Evolutionary conservation across 2,329 filamentous ascomycete genomes (phyloP), one percentile per base, ranked within the genome.

Genomic region (Ceratocystis alfenasii): DNA sequence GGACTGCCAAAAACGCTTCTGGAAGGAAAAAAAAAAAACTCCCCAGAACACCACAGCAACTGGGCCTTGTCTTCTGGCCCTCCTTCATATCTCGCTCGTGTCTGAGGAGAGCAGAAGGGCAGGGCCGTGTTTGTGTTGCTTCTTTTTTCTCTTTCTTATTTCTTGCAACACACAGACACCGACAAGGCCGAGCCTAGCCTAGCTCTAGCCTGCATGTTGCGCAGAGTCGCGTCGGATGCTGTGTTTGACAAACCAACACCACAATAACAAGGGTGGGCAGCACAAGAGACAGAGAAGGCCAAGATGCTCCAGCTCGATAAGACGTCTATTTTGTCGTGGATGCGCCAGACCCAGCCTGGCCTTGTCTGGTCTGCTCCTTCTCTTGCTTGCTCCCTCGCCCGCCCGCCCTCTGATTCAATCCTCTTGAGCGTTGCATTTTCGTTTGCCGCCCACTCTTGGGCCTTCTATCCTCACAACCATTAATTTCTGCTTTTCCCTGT

Each of bases 51-150:
- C 10, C 10, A 15, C 36, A 12, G 36, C 48, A 20, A 12, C 48
- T 22, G n/a, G 48, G n/a, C 28, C 28, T 30, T 15, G 50, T 22
- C 50, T 3, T 57, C 53, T 22, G 25, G n/a, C 25, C 12, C 53
- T 30, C 53, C 53, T 57, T 57, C 25, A 57, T 57, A 57, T 57
- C 53, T 57, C 53, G 53, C 53, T 57, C 53, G 53, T 57, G 53
- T 57, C 22, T 55, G 25, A 30, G 17, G 25, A 30, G 15, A 30
- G 28, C 53, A 30, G 53, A 53, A 53, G n/a, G 0, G n/a, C 48
- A 53, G 48, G n/a, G n/a, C n/a, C 30, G 3, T 30, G 53, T 57
- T 22, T 57, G 53, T 3, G 53, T 8, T 25, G 15, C 53, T 22
- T 57, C n/a, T 22, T 15, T 57, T 17, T 57, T 15, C 28, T 57